A percentile compares a stretch with the other conserved stretches of the same genome.
Evolutionary conservation across 108 stramenopile genomes (phyloP).

Genomic region (Skeletonema grethae): DNA sequence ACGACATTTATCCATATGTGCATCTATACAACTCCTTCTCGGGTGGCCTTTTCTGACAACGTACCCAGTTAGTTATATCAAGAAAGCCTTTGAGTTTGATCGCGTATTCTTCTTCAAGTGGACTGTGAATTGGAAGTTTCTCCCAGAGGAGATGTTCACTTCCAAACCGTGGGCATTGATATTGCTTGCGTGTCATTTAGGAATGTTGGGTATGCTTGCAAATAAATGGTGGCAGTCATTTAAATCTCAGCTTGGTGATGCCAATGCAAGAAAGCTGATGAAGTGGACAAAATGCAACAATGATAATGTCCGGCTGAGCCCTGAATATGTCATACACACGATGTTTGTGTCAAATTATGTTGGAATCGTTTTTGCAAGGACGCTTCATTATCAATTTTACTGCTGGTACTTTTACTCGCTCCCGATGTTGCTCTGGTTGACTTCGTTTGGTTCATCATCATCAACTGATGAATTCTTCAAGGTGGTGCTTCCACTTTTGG

Average conservation of each 20-base stretch:
- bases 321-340: conserved; percentile 72
- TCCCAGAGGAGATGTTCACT: conserved; percentile 87
- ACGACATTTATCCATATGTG: conserved; percentile 66
- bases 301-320: conserved; percentile 30
- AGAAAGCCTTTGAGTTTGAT: conserved; percentile 95
- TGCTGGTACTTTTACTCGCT: conserved; percentile 93
- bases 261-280: conserved; percentile 31
- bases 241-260: conserved; percentile 20
- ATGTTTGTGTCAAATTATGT: conserved; percentile 93
- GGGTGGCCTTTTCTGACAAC: conserved; percentile 92
- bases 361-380: conserved; percentile 93
- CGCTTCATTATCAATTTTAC: conserved; percentile 98
- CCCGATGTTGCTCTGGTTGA: conserved; percentile 75
- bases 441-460: conserved; percentile 40
- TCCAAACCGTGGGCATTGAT: conserved; percentile 67
- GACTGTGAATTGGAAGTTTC: conserved; percentile 98
- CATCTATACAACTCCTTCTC: conserved; percentile 76
- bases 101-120: conserved; percentile 96
- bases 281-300: conserved; percentile 26
- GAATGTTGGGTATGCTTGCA: conserved; percentile 57
- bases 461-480: conserved; percentile 1
- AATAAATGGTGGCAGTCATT: conserved; percentile 59
- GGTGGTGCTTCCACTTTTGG: conserved; percentile 41
- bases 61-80: conserved; percentile 88
- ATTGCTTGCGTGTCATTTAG: conserved; percentile 65